phyloP scores from a whole-genome alignment of 495 filamentous ascomycete species.

The Penicillium canariense region DNA sequence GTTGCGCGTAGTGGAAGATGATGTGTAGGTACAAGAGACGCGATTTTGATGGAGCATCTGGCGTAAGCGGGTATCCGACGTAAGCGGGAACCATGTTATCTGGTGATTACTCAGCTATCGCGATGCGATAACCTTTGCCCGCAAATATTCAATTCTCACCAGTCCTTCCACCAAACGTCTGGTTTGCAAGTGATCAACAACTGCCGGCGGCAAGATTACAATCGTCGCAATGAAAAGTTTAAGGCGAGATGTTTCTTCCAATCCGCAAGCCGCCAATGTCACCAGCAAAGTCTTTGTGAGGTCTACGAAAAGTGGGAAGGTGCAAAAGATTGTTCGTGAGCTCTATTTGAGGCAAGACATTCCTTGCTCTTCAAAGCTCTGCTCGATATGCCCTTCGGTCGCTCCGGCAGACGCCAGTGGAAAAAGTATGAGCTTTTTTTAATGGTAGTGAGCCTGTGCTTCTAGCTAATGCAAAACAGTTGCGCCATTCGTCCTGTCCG shows the following conservation, averaged over 20 bases:
- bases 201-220: slow-evolving; percentile 15
- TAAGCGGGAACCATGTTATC: not conserved
- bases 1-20: too few species aligned
- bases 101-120: slow-evolving; percentile 29
- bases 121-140: slow-evolving; percentile 23
- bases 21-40: too few species aligned
- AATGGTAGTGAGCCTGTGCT: not conserved
- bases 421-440: slow-evolving; percentile 51
- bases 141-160: slow-evolving; percentile 22
- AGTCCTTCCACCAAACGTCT: slow-evolving; percentile 15
- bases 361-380: slow-evolving; percentile 92
- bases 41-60: too few species aligned
- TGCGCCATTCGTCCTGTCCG: slow-evolving; percentile 80
- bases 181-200: slow-evolving; percentile 6
- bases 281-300: slow-evolving; percentile 91
- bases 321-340: slow-evolving; percentile 97
- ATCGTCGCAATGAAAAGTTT: slow-evolving; percentile 77
- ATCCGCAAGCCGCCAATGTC: slow-evolving; percentile 70
- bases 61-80: too few species aligned
- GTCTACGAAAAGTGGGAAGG: slow-evolving; percentile 91
- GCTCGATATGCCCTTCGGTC: slow-evolving; percentile 63
- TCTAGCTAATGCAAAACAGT: slow-evolving; percentile 50
- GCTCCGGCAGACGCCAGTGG: slow-evolving; percentile 78
- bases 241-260: slow-evolving; percentile 68
- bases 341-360: slow-evolving; percentile 95